Evolutionary conservation across 2,329 filamentous ascomycete species (phyloP), one percentile per base, ranked within the genome.

Genomic region (Botrytis tulipae): DNA sequence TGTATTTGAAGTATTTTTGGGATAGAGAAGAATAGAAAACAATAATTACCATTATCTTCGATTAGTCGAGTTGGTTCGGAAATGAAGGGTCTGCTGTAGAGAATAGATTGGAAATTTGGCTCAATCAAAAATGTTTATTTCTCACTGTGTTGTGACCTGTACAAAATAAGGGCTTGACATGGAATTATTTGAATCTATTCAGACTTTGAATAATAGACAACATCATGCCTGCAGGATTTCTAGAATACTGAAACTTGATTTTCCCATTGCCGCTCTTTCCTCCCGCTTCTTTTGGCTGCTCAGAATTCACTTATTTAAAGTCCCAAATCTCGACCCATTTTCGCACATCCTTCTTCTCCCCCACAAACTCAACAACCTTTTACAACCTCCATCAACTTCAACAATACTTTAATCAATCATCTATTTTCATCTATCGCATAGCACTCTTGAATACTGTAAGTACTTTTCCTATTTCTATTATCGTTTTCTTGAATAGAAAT

Each of bases 301-400:
- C 22, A 7, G 0, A 25, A 72, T 59, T 72, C 48, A 48, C 54
- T 46, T 48, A 72, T 59, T 72, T 68, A 68, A 72, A 32, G 32
- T 69, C 22, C 12, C 12, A 44, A 44, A 42, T 22, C 32, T 60
- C 32, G 10, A 63, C 7, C 35, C 57, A 61, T 44, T 48, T 40
- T 37, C 42, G 10, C 25, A 16, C 25, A 22, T 51, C 18, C 29
- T 42, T 72, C 37, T 69, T 61, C 32, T 61, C 32, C 32, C 29
- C 20, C 9, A 61, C 54, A 73, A 69, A 35, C 40, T 54, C 63
- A 68, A 69, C 42, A 69, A 51, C 54, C 16, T 57, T 51, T 32
- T n/a, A 37, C 37, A 37, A 37, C 37, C 37, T 69, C 25, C 25
- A 42, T 42, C 25, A 71, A 65, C 69, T 65, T 65, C 42, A 25